A percentile compares a stretch with the other conserved stretches of the same genome.
These are phyloP conservation scores for Haberlea rhodopensis DNA, from an alignment of 257 asterid species.

Conservation along the genomic window DNA sequence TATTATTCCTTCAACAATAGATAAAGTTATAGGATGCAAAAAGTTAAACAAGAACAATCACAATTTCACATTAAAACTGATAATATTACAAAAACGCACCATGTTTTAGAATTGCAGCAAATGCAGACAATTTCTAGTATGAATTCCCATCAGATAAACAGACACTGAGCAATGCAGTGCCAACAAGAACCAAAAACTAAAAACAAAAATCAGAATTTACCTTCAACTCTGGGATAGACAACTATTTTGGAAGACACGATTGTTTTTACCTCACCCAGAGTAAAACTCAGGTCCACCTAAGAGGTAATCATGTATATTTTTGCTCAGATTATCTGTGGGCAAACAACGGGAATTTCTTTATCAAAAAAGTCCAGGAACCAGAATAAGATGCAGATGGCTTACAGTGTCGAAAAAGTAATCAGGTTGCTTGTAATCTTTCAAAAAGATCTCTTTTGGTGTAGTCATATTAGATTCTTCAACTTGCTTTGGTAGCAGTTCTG, in stretches of 20 bases:
- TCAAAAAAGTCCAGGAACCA: slow-evolving; percentile 2
- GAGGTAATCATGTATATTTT: slow-evolving; percentile 18
- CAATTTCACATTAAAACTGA: not conserved
- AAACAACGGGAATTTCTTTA: not conserved
- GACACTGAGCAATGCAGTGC: not conserved
- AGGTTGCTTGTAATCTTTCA: slow-evolving; percentile 92
- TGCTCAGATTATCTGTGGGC: slow-evolving; percentile 17
- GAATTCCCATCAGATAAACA: slow-evolving; percentile 2
- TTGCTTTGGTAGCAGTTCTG: slow-evolving; percentile 60
- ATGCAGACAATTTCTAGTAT: not conserved
- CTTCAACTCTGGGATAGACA: slow-evolving; percentile 84
- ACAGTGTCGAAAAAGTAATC: slow-evolving; percentile 82
- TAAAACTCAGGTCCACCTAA: slow-evolving; percentile 83
- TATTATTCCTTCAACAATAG: not conserved
- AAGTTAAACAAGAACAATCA: not conserved
- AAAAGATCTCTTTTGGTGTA: slow-evolving; percentile 79
- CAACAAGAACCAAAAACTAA: not conserved
- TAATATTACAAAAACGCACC: not conserved
- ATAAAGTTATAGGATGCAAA: not conserved
- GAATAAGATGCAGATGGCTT: slow-evolving; percentile 13
- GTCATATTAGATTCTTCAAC: slow-evolving; percentile 71
- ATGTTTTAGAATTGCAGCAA: not conserved
- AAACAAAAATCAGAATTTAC: slow-evolving; percentile 36
- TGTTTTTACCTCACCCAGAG: slow-evolving; percentile 81
- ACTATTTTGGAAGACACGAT: slow-evolving; percentile 59